Evolutionary conservation across 345 rosid genomes (phyloP), one percentile per base, ranked within the genome.

Genomic region (Moringa oleifera): DNA sequence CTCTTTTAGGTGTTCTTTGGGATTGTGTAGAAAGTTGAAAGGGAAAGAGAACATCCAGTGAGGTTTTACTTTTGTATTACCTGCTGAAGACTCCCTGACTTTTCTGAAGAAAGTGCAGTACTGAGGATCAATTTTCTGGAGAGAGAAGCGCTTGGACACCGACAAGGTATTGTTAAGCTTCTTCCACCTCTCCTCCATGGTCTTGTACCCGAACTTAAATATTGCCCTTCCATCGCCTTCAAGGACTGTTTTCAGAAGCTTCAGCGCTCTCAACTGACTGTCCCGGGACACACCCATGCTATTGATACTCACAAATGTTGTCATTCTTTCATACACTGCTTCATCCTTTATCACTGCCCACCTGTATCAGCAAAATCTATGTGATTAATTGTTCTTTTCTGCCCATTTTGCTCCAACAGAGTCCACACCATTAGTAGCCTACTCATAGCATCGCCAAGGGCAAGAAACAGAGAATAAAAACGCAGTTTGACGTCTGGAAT

Each of bases 271-370:
- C n/a, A 85, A 58, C 31, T 90, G 97, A 23, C 61, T 76, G 16
- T 83, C 95, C 66, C 57, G 63, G 0, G 95, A 85, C 69, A 85
- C 83, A 0, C 88, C 95, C 61, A 80, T 51, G 17, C 83, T 80
- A 50, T 64, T 85, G 33, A 81, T 6, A 0, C 0, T 0, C 58
- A 83, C 17, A 45, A 68, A 66, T 0, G 0, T 18, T 0, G 0
- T 0, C 90, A 90, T 82, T 63, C 68, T 79, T 21, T 85, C 68
- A 61, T 73, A 87, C 45, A 90, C 76, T 24, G 19, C 66, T 69
- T 87, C 63, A 23, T 87, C 83, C 56, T 80, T 85, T 58, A 87
- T 56, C 51, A 90, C 53, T 24, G 81, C 90, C 95, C 92, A 90
- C 20, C 87, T 85, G 79, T 24, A 64, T 11, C 37, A 33, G 6